phyloP scores from a whole-genome alignment of 306 rosid species.

The Lupinus albus region DNA sequence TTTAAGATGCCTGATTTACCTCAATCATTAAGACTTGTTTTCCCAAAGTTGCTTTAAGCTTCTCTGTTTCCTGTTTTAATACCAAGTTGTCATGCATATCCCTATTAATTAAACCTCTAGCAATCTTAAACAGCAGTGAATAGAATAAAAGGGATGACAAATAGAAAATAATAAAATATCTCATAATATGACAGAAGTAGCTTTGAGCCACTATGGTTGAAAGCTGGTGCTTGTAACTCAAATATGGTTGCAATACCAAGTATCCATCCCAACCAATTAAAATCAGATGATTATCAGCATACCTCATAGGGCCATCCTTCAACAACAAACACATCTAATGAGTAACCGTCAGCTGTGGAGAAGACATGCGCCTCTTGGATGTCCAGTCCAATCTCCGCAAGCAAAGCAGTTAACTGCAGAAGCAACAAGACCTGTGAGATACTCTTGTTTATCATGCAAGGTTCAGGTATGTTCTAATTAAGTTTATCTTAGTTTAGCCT shows the following conservation, averaged over 20 bases:
- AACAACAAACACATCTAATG: conserved; percentile 97
- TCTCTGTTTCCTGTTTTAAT: conserved; percentile 78
- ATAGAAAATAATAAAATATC: conserved; percentile 12
- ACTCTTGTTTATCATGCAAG: conserved; percentile 20
- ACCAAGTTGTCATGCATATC: conserved; percentile 40
- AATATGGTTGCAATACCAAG: conserved; percentile 2
- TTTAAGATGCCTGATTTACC: conserved; percentile 50
- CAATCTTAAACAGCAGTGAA: conserved; percentile 22
- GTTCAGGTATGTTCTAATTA: conserved; percentile 25
- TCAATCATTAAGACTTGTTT: conserved; percentile 69
- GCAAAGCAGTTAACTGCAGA: conserved; percentile 92
- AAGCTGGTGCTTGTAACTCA: conserved; percentile 29
- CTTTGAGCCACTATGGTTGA: conserved; percentile 28
- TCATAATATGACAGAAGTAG: conserved; percentile 29
- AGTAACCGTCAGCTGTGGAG: conserved; percentile 89
- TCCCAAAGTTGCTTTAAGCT: conserved; percentile 69
- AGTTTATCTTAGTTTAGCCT: conserved; percentile 13
- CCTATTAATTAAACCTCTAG: conserved; percentile 24
- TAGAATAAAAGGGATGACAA: conserved; percentile 25
- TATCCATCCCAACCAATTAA: conserved; percentile 30
- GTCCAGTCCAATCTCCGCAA: conserved; percentile 92
- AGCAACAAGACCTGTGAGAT: conserved; percentile 36
- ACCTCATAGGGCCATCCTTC: conserved; percentile 99
- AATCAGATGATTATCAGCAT: conserved; percentile 34
- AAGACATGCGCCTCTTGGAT: conserved; percentile 99